These are phyloP conservation scores for Ustilago tritici DNA, from an alignment of 1,284 basidiomycete species.

Conservation along the genomic window DNA sequence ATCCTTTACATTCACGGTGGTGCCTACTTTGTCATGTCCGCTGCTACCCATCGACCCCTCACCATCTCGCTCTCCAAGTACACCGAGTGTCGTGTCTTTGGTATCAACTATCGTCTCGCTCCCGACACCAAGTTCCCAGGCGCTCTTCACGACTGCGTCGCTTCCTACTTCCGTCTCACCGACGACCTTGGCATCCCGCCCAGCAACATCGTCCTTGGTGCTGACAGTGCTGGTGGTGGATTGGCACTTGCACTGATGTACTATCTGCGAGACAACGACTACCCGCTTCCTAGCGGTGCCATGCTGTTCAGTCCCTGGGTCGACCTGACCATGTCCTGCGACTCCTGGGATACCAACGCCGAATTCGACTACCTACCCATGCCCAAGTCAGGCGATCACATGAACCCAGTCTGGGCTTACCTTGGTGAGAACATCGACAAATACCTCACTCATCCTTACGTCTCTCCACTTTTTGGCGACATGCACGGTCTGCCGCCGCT, in stretches of 20 bases:
- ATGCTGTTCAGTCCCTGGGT: slow-evolving; percentile 68
- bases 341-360: slow-evolving; percentile 95
- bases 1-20: slow-evolving; percentile 95
- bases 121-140: slow-evolving; percentile 95
- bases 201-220: slow-evolving; percentile 76
- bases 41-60: slow-evolving; percentile 90
- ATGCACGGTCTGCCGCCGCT: slow-evolving; percentile 87
- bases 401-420: slow-evolving; percentile 93
- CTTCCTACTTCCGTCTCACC: slow-evolving; percentile 85
- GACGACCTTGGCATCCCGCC: slow-evolving; percentile 91
- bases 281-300: slow-evolving; percentile 64
- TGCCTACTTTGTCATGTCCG: slow-evolving; percentile 94
- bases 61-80: slow-evolving; percentile 92
- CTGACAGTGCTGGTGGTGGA: slow-evolving; percentile 92
- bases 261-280: slow-evolving; percentile 77
- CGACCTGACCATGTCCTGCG: slow-evolving; percentile 93
- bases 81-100: slow-evolving; percentile 92
- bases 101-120: slow-evolving; percentile 94
- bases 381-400: slow-evolving; percentile 79
- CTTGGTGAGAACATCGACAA: slow-evolving; percentile 84
- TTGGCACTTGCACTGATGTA: slow-evolving; percentile 85
- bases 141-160: slow-evolving; percentile 89
- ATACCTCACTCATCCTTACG: slow-evolving; percentile 95
- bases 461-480: slow-evolving; percentile 85
- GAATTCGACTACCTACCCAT: slow-evolving; percentile 72